phyloP scores from a whole-genome alignment of 768 basidiomycete genomes.

The Ramaria rubella region DNA sequence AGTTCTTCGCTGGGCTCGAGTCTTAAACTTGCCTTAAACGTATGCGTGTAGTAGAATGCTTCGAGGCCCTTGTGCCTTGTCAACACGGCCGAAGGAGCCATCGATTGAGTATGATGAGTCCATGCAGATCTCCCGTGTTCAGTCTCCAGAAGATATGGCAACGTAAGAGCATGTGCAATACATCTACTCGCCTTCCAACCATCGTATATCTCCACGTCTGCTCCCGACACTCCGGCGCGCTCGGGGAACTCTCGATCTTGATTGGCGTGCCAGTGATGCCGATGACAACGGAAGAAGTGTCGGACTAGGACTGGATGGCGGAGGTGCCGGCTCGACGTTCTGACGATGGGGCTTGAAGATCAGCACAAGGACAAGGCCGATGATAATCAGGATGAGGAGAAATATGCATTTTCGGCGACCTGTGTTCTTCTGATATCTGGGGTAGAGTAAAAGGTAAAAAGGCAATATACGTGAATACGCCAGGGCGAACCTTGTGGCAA shows the following conservation, averaged over 20 bases:
- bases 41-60: too few species aligned
- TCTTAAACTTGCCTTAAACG: too few species aligned
- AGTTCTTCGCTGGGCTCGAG: too few species aligned
- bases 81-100: too few species aligned
- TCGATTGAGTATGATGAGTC: too few species aligned
- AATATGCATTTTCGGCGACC: conserved; percentile 92
- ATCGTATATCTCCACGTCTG: not conserved
- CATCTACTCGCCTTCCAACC: not conserved
- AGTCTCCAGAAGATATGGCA: too few species aligned
- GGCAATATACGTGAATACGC: not conserved
- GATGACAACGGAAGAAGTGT: too few species aligned
- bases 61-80: too few species aligned
- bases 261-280: not conserved
- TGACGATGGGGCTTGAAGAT: conserved; percentile 78
- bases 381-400: conserved; percentile 81
- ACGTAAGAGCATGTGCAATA: too few species aligned
- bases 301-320: not conserved
- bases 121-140: too few species aligned
- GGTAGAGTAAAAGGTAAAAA: not conserved
- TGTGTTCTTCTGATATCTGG: conserved; percentile 89
- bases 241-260: not conserved
- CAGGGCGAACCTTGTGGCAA: conserved; percentile 27
- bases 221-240: not conserved
- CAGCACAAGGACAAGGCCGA: conserved; percentile 79
- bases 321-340: not conserved